These are phyloP conservation scores for Lasiodiplodia theobromae DNA, from an alignment of 2,329 filamentous ascomycete genomes.

Conservation along the genomic window DNA sequence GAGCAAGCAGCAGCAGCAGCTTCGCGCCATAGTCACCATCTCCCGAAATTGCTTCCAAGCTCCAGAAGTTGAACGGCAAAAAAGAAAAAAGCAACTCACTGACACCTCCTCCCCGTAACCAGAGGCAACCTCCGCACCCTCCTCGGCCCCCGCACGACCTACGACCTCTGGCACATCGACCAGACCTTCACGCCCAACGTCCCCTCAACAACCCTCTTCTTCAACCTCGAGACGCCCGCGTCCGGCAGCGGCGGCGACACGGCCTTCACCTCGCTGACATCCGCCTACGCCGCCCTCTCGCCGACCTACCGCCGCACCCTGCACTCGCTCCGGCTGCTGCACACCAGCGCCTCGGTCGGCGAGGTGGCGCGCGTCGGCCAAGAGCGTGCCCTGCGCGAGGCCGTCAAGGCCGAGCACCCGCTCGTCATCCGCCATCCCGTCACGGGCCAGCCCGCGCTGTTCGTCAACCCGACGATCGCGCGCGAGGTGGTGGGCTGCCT, in stretches of 20 bases:
- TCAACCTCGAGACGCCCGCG: background rate
- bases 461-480: constrained; percentile 16
- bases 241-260: constrained; percentile 17
- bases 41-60: background rate
- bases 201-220: constrained; percentile 3
- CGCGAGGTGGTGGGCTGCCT: background rate
- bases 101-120: background rate
- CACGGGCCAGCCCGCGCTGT: constrained; percentile 2
- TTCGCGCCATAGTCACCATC: background rate
- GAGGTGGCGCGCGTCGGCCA: constrained; percentile 14
- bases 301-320: constrained; percentile 26
- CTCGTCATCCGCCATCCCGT: constrained; percentile 5
- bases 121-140: constrained; percentile 24
- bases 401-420: constrained; percentile 2
- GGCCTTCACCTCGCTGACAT: constrained; percentile 9
- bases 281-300: constrained; percentile 29
- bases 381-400: constrained; percentile 2
- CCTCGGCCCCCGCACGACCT: constrained; percentile 13
- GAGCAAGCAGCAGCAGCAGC: background rate
- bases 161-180: constrained; percentile 27
- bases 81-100: background rate
- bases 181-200: constrained; percentile 21
- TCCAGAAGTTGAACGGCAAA: background rate
- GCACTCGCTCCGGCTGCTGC: constrained; percentile 18
- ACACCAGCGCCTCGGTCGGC: constrained; percentile 16